Evolutionary conservation across 2,329 filamentous ascomycete species (phyloP), one percentile per base, ranked within the genome.

Genomic region (Aspergillus oerlinghausenensis): DNA sequence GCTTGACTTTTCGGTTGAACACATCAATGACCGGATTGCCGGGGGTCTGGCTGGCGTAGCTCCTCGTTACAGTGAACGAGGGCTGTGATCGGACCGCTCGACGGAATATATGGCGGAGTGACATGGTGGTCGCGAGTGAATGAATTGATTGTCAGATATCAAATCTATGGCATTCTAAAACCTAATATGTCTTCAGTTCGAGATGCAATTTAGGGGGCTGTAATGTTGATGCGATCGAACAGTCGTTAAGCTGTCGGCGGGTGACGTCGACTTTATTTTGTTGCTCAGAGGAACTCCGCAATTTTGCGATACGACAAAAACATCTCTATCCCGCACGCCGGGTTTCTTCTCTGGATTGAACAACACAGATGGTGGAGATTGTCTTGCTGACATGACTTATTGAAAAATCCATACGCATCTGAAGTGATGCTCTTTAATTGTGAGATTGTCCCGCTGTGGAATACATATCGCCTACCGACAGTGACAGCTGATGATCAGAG

Each of bases 1-100:
- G 92, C 80, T 99, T 99, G 23, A 87, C 85, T 64, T 84, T 84
- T 60, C 87, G 84, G 75, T 96, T 95, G 84, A 99, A 99, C 73
- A 99, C 89, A 65, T 97, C 88, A 65, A 95, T 85, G 40, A 87
- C 85, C 26, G 92, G 89, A 43, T 85, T 84, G 58, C 90, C 89
- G 2, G 90, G 81, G 21, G 89, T 82, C 75, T 92, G 88, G 57
- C 90, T 84, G 52, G 93, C 92, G 75, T 94, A 96, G 56, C 75
- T 77, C 57, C 88, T 68, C 32, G 61, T 55, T 32, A 60, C 38
- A 51, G 59, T 55, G 55, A 52, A 55, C 19, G 55, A 26, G 17
- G 63, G 64, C 51, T 61, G 62, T 21, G 63, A 60, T 7, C 66
- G 56, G 49, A 57, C 45, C 23, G 56, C 43, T 32, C 58, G 49